Percentiles rank a stretch among this genome's conserved stretches.
Conservation (phyloP, 1,139 yeast genomes). For the Geotrichum reessii region DNA sequence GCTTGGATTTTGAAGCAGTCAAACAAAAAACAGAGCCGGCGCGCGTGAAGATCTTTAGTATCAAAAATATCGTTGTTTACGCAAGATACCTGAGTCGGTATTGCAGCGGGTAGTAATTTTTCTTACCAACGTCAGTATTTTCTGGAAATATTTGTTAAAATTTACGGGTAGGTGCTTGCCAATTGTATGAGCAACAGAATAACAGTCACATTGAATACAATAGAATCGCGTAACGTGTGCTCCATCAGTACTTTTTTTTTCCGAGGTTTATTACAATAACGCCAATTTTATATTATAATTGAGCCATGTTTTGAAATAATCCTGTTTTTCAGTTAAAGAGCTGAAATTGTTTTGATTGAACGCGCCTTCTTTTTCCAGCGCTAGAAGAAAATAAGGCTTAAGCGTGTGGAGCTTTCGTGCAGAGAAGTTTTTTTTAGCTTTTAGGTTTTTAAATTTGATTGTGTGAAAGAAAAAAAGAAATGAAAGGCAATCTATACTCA, state of each 20-base stretch:
- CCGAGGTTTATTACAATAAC: no score
- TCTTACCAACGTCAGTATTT: not conserved
- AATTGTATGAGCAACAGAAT: no score
- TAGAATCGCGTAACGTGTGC: no score
- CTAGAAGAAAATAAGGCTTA: not conserved
- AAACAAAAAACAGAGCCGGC: not conserved
- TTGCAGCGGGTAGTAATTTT: not conserved
- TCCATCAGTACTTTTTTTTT: no score
- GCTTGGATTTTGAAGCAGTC: not conserved
- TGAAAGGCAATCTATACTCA: not conserved
- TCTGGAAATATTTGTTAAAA: no score
- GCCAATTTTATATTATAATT: no score
- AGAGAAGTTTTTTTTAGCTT: not conserved
- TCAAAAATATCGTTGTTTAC: not conserved
- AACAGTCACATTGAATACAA: no score
- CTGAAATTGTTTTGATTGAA: no score
- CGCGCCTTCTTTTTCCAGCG: not conserved
- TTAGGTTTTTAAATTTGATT: not conserved
- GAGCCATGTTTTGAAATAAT: not conserved
- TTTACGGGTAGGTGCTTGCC: no score
- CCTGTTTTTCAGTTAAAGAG: not conserved
- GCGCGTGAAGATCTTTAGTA: not conserved
- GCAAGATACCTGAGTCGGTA: not conserved
- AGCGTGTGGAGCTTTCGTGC: not conserved
- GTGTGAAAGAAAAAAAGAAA: not conserved